phyloP scores from a whole-genome alignment of 768 basidiomycete genomes.

The Suillus occidentalis region DNA sequence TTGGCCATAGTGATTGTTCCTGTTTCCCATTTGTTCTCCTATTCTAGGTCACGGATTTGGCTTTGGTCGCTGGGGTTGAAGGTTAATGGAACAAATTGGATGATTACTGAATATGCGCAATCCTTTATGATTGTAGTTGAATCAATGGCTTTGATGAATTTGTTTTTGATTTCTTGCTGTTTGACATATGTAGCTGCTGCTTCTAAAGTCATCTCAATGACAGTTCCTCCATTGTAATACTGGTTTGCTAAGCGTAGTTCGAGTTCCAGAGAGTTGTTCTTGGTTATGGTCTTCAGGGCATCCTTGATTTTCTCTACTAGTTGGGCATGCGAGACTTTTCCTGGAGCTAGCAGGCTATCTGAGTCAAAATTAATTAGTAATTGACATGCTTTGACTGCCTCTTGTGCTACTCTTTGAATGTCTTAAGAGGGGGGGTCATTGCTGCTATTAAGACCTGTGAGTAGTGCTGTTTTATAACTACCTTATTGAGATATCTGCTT shows the following conservation, averaged over 20 bases:
- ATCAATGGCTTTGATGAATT: constrained; percentile 6
- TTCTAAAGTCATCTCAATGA: constrained; percentile 14
- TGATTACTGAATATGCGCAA: constrained; percentile 11
- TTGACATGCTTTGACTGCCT: no score
- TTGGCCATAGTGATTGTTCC: not conserved
- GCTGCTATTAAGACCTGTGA: no score
- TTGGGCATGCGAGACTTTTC: no score
- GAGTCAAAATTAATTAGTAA: no score
- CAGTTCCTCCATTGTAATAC: not conserved
- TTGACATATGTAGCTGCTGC: constrained; percentile 20
- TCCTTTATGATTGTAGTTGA: constrained; percentile 6
- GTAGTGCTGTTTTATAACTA: no score
- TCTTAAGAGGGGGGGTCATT: no score
- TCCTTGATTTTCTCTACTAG: no score
- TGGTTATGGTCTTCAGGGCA: no score
- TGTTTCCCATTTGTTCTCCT: not conserved
- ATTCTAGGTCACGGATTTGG: not conserved
- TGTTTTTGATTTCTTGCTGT: not conserved
- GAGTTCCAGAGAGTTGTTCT: no score
- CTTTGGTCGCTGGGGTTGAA: constrained; percentile 10
- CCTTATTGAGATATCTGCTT: no score
- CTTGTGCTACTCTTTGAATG: no score
- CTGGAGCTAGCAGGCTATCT: no score
- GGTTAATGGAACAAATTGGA: constrained; percentile 23
- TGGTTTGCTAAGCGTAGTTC: not conserved